phyloP scores from a whole-genome alignment of 2,329 filamentous ascomycete genomes.

The Penicillium sp. region DNA sequence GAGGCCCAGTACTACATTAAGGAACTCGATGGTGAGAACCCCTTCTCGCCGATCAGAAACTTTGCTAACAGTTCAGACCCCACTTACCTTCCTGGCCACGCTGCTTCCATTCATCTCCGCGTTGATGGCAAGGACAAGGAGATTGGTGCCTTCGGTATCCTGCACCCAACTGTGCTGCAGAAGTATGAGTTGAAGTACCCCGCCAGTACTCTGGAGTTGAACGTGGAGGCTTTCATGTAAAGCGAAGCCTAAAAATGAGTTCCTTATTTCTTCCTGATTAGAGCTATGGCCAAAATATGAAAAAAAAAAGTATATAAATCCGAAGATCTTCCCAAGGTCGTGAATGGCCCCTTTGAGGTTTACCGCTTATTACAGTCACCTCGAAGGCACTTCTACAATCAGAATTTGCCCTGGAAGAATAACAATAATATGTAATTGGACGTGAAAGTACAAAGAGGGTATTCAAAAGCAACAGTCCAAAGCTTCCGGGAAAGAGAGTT shows the following conservation, averaged over 20 bases:
- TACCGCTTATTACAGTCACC: background rate
- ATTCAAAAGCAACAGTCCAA: background rate
- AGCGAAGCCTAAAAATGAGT: background rate
- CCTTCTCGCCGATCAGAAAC: background rate
- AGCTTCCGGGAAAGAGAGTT: background rate
- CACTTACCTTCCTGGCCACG: conserved; percentile 88
- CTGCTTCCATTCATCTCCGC: conserved; percentile 76
- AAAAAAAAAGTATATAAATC: conserved; percentile 2
- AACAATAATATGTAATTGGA: background rate
- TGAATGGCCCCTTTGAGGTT: background rate
- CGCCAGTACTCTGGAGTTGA: conserved; percentile 89
- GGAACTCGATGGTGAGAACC: conserved; percentile 67
- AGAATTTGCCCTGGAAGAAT: background rate
- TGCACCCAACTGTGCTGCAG: conserved; percentile 89
- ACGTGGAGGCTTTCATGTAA: conserved; percentile 86
- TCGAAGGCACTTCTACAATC: no score
- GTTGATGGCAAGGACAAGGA: conserved; percentile 67
- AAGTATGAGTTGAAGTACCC: conserved; percentile 92
- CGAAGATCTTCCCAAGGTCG: background rate
- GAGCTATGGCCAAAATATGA: background rate
- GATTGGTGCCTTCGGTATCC: conserved; percentile 87
- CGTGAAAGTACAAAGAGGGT: background rate
- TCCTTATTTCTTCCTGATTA: background rate
- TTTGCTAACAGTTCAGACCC: conserved; percentile 52
- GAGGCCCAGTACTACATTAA: conserved; percentile 87